phyloP scores from a whole-genome alignment of 805 yeast species.

The Myxozyma geophila region DNA sequence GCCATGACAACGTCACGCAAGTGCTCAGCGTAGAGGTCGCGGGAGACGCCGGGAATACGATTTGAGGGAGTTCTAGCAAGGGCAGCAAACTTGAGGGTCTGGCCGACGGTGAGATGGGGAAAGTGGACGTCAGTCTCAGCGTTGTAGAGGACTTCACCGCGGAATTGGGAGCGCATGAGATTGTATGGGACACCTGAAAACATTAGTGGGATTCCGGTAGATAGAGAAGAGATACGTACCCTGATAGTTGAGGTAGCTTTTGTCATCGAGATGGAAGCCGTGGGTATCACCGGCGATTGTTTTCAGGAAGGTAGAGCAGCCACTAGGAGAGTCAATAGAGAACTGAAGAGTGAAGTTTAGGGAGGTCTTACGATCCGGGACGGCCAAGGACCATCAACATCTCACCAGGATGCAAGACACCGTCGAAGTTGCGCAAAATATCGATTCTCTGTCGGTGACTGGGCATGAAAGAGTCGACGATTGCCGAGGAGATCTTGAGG shows the following conservation, averaged over 20 bases:
- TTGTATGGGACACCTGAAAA: conserved; percentile 46
- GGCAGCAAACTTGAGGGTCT: conserved; percentile 62
- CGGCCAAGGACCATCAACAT: conserved; percentile 75
- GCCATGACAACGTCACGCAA: conserved; percentile 58
- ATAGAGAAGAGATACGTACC: conserved; percentile 39
- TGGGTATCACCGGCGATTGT: conserved; percentile 60
- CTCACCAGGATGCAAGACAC: conserved; percentile 64
- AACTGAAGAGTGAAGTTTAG: neutral
- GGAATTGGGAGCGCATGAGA: conserved; percentile 53
- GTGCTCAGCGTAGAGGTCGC: conserved; percentile 56
- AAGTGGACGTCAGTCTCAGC: conserved; percentile 69
- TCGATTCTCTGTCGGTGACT: conserved; percentile 39
- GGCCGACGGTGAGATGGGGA: conserved; percentile 65
- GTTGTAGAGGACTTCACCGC: conserved; percentile 68
- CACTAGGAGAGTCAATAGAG: conserved; percentile 47
- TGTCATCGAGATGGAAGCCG: conserved; percentile 56
- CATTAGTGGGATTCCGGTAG: neutral
- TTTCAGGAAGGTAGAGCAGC: conserved; percentile 66
- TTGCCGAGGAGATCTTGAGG: conserved; percentile 42
- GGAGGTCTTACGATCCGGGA: conserved; percentile 56
- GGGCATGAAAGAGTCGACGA: conserved; percentile 39
- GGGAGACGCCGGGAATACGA: conserved; percentile 56
- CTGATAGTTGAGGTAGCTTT: conserved; percentile 50
- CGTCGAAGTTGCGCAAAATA: conserved; percentile 57
- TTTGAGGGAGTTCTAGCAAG: conserved; percentile 60